Conservation (phyloP, 1,284 basidiomycete species). For the Leccinum subspadiceum region DNA sequence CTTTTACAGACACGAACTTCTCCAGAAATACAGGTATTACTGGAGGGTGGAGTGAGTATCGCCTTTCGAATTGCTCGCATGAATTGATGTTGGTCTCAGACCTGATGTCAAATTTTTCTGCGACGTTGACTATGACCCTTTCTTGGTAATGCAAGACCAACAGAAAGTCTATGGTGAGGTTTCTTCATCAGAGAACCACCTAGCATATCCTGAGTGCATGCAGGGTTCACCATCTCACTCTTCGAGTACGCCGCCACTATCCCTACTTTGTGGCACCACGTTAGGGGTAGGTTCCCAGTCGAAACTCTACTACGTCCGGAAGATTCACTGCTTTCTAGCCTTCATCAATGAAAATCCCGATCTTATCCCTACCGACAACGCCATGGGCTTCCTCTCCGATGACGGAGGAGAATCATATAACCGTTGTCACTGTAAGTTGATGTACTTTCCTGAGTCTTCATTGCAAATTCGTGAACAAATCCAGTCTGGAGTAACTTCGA, state of each 20-base stretch:
- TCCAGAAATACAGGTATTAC: conserved; percentile 86
- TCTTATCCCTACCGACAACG: conserved; percentile 69
- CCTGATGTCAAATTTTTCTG: conserved; percentile 86
- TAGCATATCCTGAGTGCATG: not conserved
- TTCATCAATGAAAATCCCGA: conserved; percentile 76
- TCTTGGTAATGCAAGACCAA: conserved; percentile 85
- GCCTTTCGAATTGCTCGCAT: not conserved
- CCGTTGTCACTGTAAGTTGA: conserved; percentile 76
- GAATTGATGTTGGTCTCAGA: conserved; percentile 35
- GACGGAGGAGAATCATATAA: conserved; percentile 82
- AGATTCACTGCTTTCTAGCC: conserved; percentile 40
- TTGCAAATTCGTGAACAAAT: not conserved
- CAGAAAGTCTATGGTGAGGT: conserved; percentile 77
- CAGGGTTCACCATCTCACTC: conserved; percentile 82
- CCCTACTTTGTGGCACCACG: conserved; percentile 79
- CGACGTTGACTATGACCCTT: conserved; percentile 86
- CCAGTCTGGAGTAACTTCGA: conserved; percentile 91
- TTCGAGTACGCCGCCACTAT: conserved; percentile 87
- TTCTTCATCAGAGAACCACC: not conserved
- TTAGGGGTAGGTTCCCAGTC: conserved; percentile 50
- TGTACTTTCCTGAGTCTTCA: conserved; percentile 3
- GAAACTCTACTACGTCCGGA: not conserved
- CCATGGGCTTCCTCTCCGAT: conserved; percentile 79
- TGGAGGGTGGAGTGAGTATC: conserved; percentile 74
- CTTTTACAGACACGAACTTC: conserved; percentile 81